Evolutionary conservation across 164 flowering plant species (phyloP).

Genomic region (Pachysandra terminalis): DNA sequence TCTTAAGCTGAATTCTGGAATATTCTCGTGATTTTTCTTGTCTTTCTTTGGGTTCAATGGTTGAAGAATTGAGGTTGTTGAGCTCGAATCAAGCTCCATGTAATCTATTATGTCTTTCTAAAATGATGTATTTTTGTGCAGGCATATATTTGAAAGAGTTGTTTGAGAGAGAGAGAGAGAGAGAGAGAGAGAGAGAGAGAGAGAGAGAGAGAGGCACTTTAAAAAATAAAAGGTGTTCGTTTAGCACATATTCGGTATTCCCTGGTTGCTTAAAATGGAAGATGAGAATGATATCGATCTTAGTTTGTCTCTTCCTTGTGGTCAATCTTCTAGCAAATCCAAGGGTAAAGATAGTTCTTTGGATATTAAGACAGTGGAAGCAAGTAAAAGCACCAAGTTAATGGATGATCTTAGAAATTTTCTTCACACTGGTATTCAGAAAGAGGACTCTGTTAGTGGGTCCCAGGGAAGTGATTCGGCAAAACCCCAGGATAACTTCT

Average conservation of each 20-base stretch:
- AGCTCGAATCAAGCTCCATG: not conserved
- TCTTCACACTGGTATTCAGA: conserved; percentile 39
- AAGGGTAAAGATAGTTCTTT: conserved; percentile 49
- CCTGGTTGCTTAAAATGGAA: too few relatives aligned
- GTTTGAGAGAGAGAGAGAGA: not conserved
- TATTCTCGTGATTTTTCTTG: too few relatives aligned
- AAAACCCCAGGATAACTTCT: conserved; percentile 56
- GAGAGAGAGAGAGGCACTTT: too few relatives aligned
- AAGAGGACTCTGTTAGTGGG: conserved; percentile 30
- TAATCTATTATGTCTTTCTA: not conserved
- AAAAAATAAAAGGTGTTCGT: too few relatives aligned
- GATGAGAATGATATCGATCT: conserved; percentile 83
- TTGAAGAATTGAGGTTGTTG: not conserved
- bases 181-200: too few relatives aligned
- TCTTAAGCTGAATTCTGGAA: too few relatives aligned
- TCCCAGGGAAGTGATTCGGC: conserved; percentile 35
- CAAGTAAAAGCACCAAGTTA: conserved; percentile 40
- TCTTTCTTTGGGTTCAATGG: too few relatives aligned
- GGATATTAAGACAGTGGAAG: conserved; percentile 50
- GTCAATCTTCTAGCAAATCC: conserved; percentile 55
- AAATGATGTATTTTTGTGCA: not conserved
- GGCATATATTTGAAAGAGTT: not conserved
- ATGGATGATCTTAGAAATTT: conserved; percentile 61
- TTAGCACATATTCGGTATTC: too few relatives aligned
- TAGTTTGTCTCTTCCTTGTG: conserved; percentile 75